Base-by-base conservation (phyloP, 345 rosid genomes). In the Citrus glauca region DNA sequence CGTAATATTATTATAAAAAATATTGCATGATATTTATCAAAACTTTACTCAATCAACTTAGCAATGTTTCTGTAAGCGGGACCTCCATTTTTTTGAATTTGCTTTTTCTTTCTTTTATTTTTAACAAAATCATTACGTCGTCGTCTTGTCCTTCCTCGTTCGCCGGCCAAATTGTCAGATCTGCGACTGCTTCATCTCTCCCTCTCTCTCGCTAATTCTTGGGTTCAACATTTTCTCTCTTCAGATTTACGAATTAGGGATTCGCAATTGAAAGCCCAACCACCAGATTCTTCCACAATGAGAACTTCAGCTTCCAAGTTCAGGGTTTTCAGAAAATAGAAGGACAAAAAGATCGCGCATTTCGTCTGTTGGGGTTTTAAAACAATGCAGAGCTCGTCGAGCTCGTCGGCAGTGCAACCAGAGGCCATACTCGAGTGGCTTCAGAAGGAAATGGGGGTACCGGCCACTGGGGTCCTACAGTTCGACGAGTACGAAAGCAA, bases 381-480 rank as follows among this genome's bases (percentile, higher is more conserved):
- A 25, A 76, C 33, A 79, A 86, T 88, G 91, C 85, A 81, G 88
- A 81, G 85, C 81, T 80, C 77, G 60, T 33, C 85, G 79, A 84
- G 78, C 84, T 81, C 79, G 30, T 67, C 79, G 8, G 64, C 84
- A 73, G 91, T 87, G 69, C 90, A 90, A 68, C 91, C 98, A 33
- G 95, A 93, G 81, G 94, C 86, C 32, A 93, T 93, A 42, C 69
- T 89, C 55, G 95, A 91, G 79, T 95, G 97, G 98, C 81, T 93
- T 57, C 93, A 90, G 69, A 93, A 90, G 85, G 98, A 95, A 79
- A 93, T 95, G 97, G 91, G n/a, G 93, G 27, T 93, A 95, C 74
- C 79, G 94, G 73, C 92, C 97, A 5, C 79, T 90, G 74, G 96
- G 94, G 10, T 91, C 92, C 8, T 89, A 88, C 82, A 86, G 69